These are phyloP conservation scores for Sordariomycetes sp. DNA, from an alignment of 2,329 filamentous ascomycete genomes.

Conservation along the genomic window DNA sequence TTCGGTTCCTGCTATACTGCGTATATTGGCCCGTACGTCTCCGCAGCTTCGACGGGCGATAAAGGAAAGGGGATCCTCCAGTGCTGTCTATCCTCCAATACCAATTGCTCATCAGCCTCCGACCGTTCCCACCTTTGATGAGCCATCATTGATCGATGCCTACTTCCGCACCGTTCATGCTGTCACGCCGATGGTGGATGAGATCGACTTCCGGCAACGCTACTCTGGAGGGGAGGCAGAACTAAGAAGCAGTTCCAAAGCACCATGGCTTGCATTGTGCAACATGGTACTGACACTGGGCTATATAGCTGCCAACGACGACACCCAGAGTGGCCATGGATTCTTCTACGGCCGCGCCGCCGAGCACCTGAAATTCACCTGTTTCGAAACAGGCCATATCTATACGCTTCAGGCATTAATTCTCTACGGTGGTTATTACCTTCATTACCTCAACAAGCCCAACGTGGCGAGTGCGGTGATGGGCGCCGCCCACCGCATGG, in stretches of 20 bases:
- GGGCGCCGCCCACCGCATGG: conserved; percentile 63
- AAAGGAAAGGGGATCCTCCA: neutral
- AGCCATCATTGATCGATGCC: conserved; percentile 1
- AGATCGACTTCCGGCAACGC: conserved; percentile 1
- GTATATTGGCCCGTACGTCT: conserved; percentile 2
- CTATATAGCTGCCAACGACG: conserved; percentile 1
- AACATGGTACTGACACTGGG: conserved; percentile 4
- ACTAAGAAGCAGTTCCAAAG: too few species aligned
- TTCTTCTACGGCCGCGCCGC: neutral
- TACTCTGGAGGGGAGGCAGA: neutral
- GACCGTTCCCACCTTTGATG: neutral
- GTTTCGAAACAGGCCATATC: conserved; percentile 19
- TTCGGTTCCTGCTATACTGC: conserved; percentile 2
- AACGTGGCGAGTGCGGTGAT: conserved; percentile 69
- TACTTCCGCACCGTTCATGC: conserved; percentile 2
- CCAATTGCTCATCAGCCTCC: too few species aligned
- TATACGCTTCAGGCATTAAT: conserved; percentile 64
- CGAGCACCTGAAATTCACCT: neutral
- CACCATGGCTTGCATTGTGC: conserved; percentile 2
- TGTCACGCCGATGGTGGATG: conserved; percentile 2
- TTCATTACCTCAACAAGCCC: conserved; percentile 67
- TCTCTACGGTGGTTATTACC: conserved; percentile 65
- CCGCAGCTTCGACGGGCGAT: conserved; percentile 1
- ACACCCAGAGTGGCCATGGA: conserved; percentile 1
- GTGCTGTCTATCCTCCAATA: neutral